Base-by-base conservation (phyloP, 140 eudicot species). In the Cichorium intybus region DNA sequence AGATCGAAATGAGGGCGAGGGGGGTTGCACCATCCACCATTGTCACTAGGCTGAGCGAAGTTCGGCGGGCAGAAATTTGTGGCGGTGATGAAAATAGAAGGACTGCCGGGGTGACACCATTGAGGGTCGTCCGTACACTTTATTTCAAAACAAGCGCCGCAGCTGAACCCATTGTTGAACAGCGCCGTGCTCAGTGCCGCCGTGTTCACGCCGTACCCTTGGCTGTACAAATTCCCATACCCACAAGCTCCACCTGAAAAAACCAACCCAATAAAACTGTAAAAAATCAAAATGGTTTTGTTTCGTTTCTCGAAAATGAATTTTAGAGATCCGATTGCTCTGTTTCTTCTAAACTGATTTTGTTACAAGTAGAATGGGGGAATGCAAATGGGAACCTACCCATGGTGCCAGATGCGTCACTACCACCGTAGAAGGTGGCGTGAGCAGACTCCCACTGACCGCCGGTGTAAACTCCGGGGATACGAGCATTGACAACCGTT, bases 11-110 rank as follows among this genome's bases (percentile, higher is more conserved):
- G 96, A 0, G 84, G 75, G 11, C 95, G 82, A 45, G 96, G 96
- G 2, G 95, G 96, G 74, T 89, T 89, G 57, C 96, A 89, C 96
- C 96, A 89, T 0, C 96, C 96, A 0, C 96, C 96, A 26, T 80
- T 71, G 35, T 88, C 86, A 15, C 74, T 88, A 2, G 95, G 88
- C 17, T 77, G 75, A 5, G 82, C 90, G 54, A 75, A 85, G 31
- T 88, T 88, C 0, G 96, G 96, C 12, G 94, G 96, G 73, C 96
- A 88, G 31, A 85, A 85, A 51, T 88, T 88, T 7, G 96, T 88
- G n/a, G 90, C 96, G 0, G 96, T 88, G 17, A 88, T 76, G 28
- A 82, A 68, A 68, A 88, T 82, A 0, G 94, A 82, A 0, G 96
- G 90, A 62, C 41, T 88, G 23, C 96, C 96, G 8, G 90, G 83